Base-by-base conservation (phyloP, 192 early-diverging fungal species). In the Radiomyces spectabilis region DNA sequence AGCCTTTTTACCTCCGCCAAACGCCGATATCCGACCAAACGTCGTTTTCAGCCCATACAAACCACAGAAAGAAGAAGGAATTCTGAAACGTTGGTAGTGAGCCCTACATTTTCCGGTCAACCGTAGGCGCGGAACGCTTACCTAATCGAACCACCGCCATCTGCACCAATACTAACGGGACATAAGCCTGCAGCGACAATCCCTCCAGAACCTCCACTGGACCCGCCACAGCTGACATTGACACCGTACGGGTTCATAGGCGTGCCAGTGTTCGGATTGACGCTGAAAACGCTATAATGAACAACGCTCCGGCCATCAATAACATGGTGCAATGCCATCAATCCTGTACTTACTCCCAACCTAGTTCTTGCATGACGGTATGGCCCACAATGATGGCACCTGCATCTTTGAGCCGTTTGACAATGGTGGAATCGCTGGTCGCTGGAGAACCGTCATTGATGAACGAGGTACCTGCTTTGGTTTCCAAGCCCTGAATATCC, bases 41-140 rank as follows among this genome's bases (percentile, higher is more conserved):
- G 88, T 91, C 0, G 85, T 74, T 42, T 91, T 91, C 32, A 91
- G 58, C 6, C 86, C 88, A 62, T 78, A 91, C 16, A 88, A 52
- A 18, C 88, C 88, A 68, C 80, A 85, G 55, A 80, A 85, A 1
- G 85, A 53, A 1, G 82, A 66, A 19, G 88, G 88, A 38, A 88
- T 75, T 30, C 86, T 68, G 39, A 41, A 34, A 39, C 24, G 12
- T 37, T 4, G 27, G 31, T 15, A 37, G 15, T n/a, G 15, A 16
- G 29, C n/a, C 1, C 4, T 18, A 25, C 7, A 31, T n/a, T 25
- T 18, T 25, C 7, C 19, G 15, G 16, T 38, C 18, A 25, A 29
- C 15, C 34, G 9, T 38, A 41, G 15, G 29, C 25, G 13, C 0
- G 18, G 29, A 31, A 38, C 6, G 10, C n/a, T 52, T 62, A 69